Base-by-base conservation (phyloP, 1,284 basidiomycete genomes). In the Marasmius tenuissimus region DNA sequence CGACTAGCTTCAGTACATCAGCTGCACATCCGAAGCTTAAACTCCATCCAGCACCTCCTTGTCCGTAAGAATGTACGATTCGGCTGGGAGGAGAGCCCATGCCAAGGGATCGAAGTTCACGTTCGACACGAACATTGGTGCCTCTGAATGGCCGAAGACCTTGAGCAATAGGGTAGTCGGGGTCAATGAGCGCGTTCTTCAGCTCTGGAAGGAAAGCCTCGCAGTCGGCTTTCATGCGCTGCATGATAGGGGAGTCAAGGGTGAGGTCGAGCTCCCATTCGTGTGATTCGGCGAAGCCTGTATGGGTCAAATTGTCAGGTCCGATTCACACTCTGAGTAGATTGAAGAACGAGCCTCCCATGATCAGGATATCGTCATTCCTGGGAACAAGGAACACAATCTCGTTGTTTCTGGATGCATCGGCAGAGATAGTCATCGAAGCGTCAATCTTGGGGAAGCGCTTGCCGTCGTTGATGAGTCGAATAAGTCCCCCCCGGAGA, bases 401-500 rank as follows among this genome's bases (percentile, higher is more conserved):
- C 40, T 71, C 70, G 51, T 72, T 67, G 35, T 65, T 63, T 37
- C 66, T 67, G 2, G 59, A 65, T 33, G 68, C 72, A 20, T 66
- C 66, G 20, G 70, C 67, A 18, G 69, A 69, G 56, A 63, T 68
- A 65, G 61, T 68, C 5, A 75, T 65, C 8, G 73, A 73, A 51
- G 73, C 69, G 11, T 68, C 69, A 48, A 78, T 70, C 50, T 71
- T 73, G 20, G 74, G 74, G 63, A 77, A 77, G 56, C 69, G 68
- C 20, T 63, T 68, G 5, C 76, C 75, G 61, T 78, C 76, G 65
- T 78, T 78, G 62, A 74, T 67, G 33, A 77, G 72, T 14, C 76
- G 73, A 47, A 77, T 69, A 45, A 78, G 68, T 1, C 72, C 76
- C 16, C 76, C 76, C n/a, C 76, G 73, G 35, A 78, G 69, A 6